phyloP scores from a whole-genome alignment of 2,329 filamentous ascomycete species.

The Phialocephala sp. region DNA sequence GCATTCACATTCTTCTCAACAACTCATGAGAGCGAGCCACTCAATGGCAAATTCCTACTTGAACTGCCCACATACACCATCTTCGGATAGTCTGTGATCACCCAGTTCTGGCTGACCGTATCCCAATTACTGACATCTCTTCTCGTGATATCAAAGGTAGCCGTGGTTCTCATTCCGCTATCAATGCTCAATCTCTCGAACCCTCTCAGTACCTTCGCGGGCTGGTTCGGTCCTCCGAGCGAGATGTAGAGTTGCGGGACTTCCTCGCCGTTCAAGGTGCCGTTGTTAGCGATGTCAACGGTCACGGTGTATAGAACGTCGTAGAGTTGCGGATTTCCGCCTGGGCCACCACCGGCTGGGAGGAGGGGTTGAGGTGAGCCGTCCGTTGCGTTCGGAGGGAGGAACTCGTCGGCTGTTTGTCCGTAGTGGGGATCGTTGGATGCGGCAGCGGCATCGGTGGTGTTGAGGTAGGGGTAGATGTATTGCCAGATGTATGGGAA shows the following conservation, averaged over 20 bases:
- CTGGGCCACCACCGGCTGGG: conserved; percentile 57
- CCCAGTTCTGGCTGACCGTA: conserved; percentile 79
- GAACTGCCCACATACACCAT: conserved; percentile 44
- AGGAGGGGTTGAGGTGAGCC: conserved; percentile 52
- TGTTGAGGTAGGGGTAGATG: conserved; percentile 64
- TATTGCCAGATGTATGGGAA: conserved; percentile 53
- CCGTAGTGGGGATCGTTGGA: conserved; percentile 45
- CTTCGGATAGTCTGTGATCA: conserved; percentile 47
- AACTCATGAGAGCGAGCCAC: conserved; percentile 14
- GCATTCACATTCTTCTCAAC: not conserved
- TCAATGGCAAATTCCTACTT: conserved; percentile 39
- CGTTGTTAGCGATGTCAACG: conserved; percentile 61
- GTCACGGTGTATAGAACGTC: conserved; percentile 60
- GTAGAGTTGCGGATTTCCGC: conserved; percentile 60
- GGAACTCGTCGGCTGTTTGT: conserved; percentile 40
- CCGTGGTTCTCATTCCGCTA: conserved; percentile 70
- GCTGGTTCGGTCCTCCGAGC: conserved; percentile 79
- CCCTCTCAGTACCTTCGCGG: conserved; percentile 70
- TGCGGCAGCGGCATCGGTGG: conserved; percentile 55
- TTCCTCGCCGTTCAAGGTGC: conserved; percentile 57
- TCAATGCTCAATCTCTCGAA: conserved; percentile 80
- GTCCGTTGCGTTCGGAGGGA: conserved; percentile 51
- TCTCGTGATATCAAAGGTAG: conserved; percentile 72
- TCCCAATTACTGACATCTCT: conserved; percentile 93
- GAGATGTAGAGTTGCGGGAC: conserved; percentile 73